A percentile compares a stretch with the other conserved stretches of the same genome.
Conservation (phyloP, 345 rosid species). For the Linum tenue region DNA sequence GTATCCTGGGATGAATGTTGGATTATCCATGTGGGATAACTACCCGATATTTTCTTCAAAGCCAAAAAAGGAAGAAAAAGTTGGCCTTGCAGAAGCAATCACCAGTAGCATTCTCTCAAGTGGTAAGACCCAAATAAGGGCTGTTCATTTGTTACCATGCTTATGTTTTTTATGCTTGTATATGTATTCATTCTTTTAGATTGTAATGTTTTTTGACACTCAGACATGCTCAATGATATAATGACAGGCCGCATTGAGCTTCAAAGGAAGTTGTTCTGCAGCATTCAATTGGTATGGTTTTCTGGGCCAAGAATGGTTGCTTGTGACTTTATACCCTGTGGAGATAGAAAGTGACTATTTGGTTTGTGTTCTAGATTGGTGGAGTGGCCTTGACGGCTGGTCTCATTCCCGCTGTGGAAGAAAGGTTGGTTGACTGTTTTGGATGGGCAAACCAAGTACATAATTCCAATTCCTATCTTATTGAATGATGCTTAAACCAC, state of each 20-base stretch:
- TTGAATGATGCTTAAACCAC: neutral
- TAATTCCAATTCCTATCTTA: neutral
- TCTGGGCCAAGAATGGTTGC: conserved; percentile 4
- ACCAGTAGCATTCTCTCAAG: conserved; percentile 74
- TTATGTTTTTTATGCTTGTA: conserved; percentile 10
- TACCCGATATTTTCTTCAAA: conserved; percentile 47
- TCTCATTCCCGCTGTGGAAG: conserved; percentile 63
- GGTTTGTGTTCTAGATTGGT: conserved; percentile 54
- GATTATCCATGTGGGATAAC: conserved; percentile 80
- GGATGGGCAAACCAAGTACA: conserved; percentile 1
- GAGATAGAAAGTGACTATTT: conserved; percentile 13
- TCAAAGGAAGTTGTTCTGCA: conserved; percentile 73
- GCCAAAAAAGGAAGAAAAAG: conserved; percentile 89
- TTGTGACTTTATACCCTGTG: conserved; percentile 1
- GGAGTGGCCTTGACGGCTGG: conserved; percentile 85
- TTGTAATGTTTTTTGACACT: neutral
- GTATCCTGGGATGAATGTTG: conserved; percentile 41
- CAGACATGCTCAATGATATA: neutral
- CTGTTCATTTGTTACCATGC: conserved; percentile 3
- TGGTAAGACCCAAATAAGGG: conserved; percentile 36
- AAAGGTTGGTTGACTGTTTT: conserved; percentile 45
- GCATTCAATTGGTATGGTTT: conserved; percentile 67
- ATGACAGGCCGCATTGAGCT: conserved; percentile 81
- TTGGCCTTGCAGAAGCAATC: conserved; percentile 94
- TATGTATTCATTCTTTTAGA: neutral